Evolutionary conservation across 768 basidiomycete genomes (phyloP).

Genomic region (Grammothele lineata): DNA sequence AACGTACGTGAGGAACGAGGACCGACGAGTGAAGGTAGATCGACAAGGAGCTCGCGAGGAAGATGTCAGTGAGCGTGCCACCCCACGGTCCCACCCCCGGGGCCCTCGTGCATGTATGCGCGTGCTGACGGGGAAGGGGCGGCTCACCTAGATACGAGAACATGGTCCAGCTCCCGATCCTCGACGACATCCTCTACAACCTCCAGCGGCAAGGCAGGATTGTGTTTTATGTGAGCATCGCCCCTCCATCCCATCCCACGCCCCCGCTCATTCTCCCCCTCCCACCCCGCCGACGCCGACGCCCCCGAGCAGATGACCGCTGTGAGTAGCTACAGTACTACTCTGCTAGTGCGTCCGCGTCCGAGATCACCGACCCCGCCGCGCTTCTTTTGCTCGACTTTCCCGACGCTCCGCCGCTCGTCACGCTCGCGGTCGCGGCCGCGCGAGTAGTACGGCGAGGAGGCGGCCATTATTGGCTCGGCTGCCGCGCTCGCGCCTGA

Average conservation of each 20-base stretch:
- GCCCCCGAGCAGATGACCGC: slow-evolving; percentile 70
- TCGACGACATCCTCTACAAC: slow-evolving; percentile 88
- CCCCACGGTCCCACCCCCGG: too few relatives aligned
- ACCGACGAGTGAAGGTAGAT: slow-evolving; percentile 38
- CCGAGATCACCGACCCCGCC: too few relatives aligned
- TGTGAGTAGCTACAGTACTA: slow-evolving; percentile 40
- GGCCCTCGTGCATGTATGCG: too few relatives aligned
- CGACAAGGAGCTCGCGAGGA: slow-evolving; percentile 61
- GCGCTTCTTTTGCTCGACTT: too few relatives aligned
- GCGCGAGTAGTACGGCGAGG: slow-evolving; percentile 83
- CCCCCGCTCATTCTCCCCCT: neutral
- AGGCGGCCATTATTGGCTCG: slow-evolving; percentile 85
- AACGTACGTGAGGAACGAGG: too few relatives aligned
- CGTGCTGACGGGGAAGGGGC: too few relatives aligned
- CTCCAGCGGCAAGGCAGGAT: slow-evolving; percentile 93
- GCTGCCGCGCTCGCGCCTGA: slow-evolving; percentile 78
- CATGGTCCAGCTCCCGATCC: slow-evolving; percentile 74
- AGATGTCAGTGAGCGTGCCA: slow-evolving; percentile 39
- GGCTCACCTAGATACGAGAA: slow-evolving; percentile 65
- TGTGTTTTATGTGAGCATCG: slow-evolving; percentile 71
- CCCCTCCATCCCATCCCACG: neutral
- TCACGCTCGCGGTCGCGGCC: neutral
- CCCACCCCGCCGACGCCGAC: too few relatives aligned
- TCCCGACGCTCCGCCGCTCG: too few relatives aligned
- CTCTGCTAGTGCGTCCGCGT: neutral